Evolutionary conservation across 1,284 basidiomycete species (phyloP).

Genomic region (Malassezia japonica): DNA sequence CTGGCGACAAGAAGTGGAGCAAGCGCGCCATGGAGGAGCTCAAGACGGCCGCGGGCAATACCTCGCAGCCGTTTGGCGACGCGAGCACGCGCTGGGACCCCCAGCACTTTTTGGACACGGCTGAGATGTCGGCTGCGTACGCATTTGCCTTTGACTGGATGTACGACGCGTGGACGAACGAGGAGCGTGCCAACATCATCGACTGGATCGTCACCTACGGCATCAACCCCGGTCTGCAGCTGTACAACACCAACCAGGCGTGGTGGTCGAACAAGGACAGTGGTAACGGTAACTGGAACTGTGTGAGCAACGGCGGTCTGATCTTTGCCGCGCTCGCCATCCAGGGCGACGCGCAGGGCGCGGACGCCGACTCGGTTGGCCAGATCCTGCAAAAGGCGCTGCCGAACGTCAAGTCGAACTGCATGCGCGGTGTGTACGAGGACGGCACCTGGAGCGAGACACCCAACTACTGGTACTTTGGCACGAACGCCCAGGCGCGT

Average conservation of each 20-base stretch:
- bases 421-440: conserved; percentile 55
- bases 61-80: conserved; percentile 55
- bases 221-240: conserved; percentile 52
- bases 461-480: conserved; percentile 59
- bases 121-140: conserved; percentile 61
- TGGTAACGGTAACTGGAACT: conserved; percentile 83
- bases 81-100: conserved; percentile 61
- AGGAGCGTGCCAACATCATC: conserved; percentile 64
- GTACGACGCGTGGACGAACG: conserved; percentile 69
- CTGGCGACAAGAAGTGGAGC: conserved; percentile 79
- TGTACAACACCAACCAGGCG: conserved; percentile 40
- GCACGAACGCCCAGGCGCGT: conserved; percentile 81
- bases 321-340: conserved; percentile 84
- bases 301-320: conserved; percentile 85
- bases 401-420: conserved; percentile 68
- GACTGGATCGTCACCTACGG: conserved; percentile 70
- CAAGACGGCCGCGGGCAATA: conserved; percentile 47
- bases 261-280: conserved; percentile 51
- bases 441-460: conserved; percentile 96
- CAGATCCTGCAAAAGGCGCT: conserved; percentile 62
- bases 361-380: conserved; percentile 63
- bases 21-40: conserved; percentile 77
- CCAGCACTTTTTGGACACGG: conserved; percentile 83
- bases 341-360: conserved; percentile 58
- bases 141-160: conserved; percentile 87